Conservation (phyloP, 148 eudicot species). For the Gaultheria prostrata region DNA sequence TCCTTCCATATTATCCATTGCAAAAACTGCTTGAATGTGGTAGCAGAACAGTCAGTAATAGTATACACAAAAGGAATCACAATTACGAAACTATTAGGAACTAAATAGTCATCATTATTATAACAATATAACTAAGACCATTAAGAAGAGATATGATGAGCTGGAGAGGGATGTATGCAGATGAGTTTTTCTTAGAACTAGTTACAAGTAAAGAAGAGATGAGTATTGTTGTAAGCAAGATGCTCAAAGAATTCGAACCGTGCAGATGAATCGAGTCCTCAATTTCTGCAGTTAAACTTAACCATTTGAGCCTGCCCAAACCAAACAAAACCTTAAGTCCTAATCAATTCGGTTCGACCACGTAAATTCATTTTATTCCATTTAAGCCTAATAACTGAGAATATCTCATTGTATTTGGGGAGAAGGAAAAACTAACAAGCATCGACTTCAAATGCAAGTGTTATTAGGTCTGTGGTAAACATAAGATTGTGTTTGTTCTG, state of each 20-base stretch:
- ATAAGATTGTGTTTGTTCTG: neutral
- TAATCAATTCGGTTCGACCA: no score
- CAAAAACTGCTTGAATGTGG: slow-evolving; percentile 9
- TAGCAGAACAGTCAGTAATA: neutral
- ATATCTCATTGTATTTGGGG: neutral
- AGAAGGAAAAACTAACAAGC: neutral
- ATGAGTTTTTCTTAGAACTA: neutral
- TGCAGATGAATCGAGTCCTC: neutral
- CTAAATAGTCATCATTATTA: neutral
- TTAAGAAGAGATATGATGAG: neutral
- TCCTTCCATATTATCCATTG: slow-evolving; percentile 28
- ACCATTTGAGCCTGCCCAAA: neutral
- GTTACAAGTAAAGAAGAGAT: neutral
- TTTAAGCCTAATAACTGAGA: neutral
- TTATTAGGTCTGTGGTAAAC: neutral
- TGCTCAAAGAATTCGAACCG: neutral
- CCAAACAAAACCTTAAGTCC: no score
- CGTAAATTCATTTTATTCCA: no score
- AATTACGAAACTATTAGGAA: neutral
- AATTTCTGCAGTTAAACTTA: slow-evolving; percentile 1
- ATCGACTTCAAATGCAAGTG: slow-evolving; percentile 11
- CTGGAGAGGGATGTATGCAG: neutral
- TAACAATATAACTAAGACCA: neutral
- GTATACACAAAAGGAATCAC: neutral
- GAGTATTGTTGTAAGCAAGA: neutral